Percentiles rank a stretch among this genome's conserved stretches.
Evolutionary conservation across 1,284 basidiomycete species (phyloP).

Genomic region (Neonothopanus nambi): DNA sequence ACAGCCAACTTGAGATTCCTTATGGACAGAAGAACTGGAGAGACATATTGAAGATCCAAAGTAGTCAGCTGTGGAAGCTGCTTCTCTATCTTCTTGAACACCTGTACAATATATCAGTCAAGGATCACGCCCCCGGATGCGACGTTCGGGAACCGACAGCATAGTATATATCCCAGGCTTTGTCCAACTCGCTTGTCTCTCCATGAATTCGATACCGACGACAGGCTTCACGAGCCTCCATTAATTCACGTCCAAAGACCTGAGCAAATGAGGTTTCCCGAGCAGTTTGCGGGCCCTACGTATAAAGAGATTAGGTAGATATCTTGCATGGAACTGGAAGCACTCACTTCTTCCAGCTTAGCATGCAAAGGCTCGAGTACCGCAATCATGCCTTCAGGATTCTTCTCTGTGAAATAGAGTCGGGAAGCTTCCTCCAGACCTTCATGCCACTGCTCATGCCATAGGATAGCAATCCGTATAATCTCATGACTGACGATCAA

Average conservation of each 20-base stretch:
- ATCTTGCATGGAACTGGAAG: not conserved
- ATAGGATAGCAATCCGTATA: constrained; percentile 96
- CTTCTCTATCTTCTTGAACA: constrained; percentile 97
- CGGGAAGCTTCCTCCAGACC: constrained; percentile 97
- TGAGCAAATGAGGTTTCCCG: constrained; percentile 96
- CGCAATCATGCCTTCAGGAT: constrained; percentile 98
- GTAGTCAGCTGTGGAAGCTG: constrained; percentile 89
- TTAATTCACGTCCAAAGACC: constrained; percentile 91
- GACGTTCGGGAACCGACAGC: constrained; percentile 46
- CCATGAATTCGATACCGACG: constrained; percentile 85
- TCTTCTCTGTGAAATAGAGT: constrained; percentile 96
- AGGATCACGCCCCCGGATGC: not conserved
- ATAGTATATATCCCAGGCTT: constrained; percentile 99
- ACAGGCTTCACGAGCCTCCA: constrained; percentile 93
- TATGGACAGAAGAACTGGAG: constrained; percentile 88
- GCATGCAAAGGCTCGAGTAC: constrained; percentile 94
- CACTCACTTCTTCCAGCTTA: constrained; percentile 81
- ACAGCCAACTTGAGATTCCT: constrained; percentile 93
- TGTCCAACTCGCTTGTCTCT: constrained; percentile 90
- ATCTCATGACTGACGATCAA: constrained; percentile 92
- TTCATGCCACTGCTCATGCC: constrained; percentile 99
- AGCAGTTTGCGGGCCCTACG: constrained; percentile 91
- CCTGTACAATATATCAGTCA: constrained; percentile 42
- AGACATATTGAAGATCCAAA: constrained; percentile 97
- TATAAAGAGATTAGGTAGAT: constrained; percentile 5